Percentiles rank a stretch among this genome's conserved stretches.
phyloP scores from a whole-genome alignment of 2,329 filamentous ascomycete genomes.

The Trichoderma asperellum region DNA sequence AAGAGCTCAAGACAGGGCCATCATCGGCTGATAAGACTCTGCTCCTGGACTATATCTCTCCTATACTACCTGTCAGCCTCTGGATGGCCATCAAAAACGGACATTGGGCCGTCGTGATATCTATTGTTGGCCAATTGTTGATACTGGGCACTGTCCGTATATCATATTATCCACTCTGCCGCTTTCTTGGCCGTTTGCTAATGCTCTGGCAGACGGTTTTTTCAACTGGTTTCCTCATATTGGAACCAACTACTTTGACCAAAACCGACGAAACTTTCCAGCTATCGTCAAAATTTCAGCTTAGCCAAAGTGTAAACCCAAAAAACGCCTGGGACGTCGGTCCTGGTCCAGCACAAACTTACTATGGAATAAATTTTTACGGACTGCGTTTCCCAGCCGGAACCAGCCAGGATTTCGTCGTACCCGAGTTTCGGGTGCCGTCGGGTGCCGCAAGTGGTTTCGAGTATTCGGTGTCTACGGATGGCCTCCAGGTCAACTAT shows the following conservation, averaged over 20 bases:
- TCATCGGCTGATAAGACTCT: conserved; percentile 21
- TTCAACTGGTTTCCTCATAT: conserved; percentile 14
- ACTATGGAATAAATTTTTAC: conserved; percentile 22
- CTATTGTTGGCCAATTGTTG: neutral
- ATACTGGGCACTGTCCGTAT: conserved; percentile 21
- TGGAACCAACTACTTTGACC: conserved; percentile 13
- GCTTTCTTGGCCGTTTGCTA: neutral
- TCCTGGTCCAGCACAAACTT: conserved; percentile 8
- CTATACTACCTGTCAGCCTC: conserved; percentile 9
- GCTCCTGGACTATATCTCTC: conserved; percentile 25
- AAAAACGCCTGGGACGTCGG: neutral
- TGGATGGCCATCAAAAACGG: conserved; percentile 22
- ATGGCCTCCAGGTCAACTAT: conserved; percentile 34
- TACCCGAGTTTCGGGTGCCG: conserved; percentile 9
- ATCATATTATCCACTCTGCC: neutral
- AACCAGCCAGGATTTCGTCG: conserved; percentile 7
- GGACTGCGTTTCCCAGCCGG: conserved; percentile 10
- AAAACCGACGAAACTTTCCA: neutral
- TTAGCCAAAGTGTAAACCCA: neutral
- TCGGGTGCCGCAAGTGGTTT: neutral
- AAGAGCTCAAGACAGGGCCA: conserved; percentile 9
- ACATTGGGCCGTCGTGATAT: conserved; percentile 12
- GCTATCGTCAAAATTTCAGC: neutral
- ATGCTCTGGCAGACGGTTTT: conserved; percentile 11
- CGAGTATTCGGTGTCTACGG: conserved; percentile 24